A percentile compares a stretch with the other conserved stretches of the same genome.
These are phyloP conservation scores for Chaetomium fimeti DNA, from an alignment of 495 filamentous ascomycete genomes.

Conservation along the genomic window DNA sequence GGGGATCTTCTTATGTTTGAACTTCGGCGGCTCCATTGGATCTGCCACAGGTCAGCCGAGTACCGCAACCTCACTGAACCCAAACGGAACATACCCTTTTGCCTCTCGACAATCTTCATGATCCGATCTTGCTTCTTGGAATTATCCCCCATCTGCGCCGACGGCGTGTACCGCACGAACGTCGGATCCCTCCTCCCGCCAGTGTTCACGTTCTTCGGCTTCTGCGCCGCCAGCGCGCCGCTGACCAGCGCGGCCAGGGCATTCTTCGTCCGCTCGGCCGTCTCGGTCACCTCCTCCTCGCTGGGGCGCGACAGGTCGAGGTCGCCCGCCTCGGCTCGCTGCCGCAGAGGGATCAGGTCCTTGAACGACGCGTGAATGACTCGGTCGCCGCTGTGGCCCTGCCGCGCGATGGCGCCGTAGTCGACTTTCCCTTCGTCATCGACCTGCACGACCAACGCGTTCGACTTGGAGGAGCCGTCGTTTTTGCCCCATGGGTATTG, in stretches of 20 bases:
- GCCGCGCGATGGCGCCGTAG: slow-evolving; percentile 91
- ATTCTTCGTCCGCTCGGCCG: slow-evolving; percentile 83
- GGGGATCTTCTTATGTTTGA: slow-evolving; percentile 98
- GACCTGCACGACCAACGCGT: slow-evolving; percentile 87
- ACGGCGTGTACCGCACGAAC: slow-evolving; percentile 92
- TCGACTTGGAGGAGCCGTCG: slow-evolving; percentile 62
- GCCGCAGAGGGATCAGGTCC: slow-evolving; percentile 90
- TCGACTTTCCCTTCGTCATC: slow-evolving; percentile 90
- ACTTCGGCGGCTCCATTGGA: slow-evolving; percentile 97
- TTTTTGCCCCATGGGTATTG: slow-evolving; percentile 96
- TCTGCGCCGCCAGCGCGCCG: slow-evolving; percentile 85
- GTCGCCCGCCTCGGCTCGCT: slow-evolving; percentile 91
- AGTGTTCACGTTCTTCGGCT: slow-evolving; percentile 89
- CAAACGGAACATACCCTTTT: slow-evolving; percentile 48
- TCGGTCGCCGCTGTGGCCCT: slow-evolving; percentile 78
- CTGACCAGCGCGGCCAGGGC: slow-evolving; percentile 79
- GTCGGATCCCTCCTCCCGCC: slow-evolving; percentile 78
- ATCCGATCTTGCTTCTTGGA: slow-evolving; percentile 88
- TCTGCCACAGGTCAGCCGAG: slow-evolving; percentile 46
- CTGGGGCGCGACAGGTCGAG: slow-evolving; percentile 85
- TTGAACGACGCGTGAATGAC: slow-evolving; percentile 95
- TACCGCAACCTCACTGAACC: not conserved
- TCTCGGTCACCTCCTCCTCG: slow-evolving; percentile 75
- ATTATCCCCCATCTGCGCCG: slow-evolving; percentile 94
- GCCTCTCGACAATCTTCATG: slow-evolving; percentile 95